Conservation (phyloP, 2,329 filamentous ascomycete species). For the Gaeumannomyces tritici region DNA sequence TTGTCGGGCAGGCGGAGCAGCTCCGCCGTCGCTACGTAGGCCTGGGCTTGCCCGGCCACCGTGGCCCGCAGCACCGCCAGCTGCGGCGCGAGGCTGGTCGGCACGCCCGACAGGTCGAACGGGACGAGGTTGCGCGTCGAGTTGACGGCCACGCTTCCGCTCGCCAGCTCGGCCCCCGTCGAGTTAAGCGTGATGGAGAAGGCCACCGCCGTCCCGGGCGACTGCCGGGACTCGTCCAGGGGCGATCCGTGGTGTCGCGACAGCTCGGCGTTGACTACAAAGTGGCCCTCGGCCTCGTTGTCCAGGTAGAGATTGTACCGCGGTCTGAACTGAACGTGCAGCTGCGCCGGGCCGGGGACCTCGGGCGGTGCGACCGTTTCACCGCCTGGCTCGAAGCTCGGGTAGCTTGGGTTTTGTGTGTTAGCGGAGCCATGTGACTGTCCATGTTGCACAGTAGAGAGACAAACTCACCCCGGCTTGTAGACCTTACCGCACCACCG, state of each 20-base stretch:
- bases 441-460: too few species aligned
- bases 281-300: constrained; percentile 27
- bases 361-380: constrained; percentile 25
- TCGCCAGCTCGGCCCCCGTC: constrained; percentile 20
- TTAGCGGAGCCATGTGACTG: too few species aligned
- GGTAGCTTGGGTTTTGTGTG: constrained; percentile 15
- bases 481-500: constrained; percentile 40
- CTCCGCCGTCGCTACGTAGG: constrained; percentile 25
- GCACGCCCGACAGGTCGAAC: constrained; percentile 25
- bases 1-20: constrained; percentile 34
- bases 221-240: constrained; percentile 13
- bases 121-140: constrained; percentile 23
- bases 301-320: constrained; percentile 36
- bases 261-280: constrained; percentile 31
- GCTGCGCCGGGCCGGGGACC: constrained; percentile 19
- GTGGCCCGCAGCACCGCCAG: constrained; percentile 26
- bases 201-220: constrained; percentile 2
- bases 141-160: constrained; percentile 22
- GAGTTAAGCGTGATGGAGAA: constrained; percentile 27
- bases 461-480: constrained; percentile 22
- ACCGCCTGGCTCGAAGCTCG: constrained; percentile 34
- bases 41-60: constrained; percentile 16
- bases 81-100: constrained; percentile 26
- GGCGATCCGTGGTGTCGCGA: constrained; percentile 29
- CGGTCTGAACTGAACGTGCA: constrained; percentile 33